Evolutionary conservation across 108 stramenopile species (phyloP).

Genomic region (Tribonema minus): DNA sequence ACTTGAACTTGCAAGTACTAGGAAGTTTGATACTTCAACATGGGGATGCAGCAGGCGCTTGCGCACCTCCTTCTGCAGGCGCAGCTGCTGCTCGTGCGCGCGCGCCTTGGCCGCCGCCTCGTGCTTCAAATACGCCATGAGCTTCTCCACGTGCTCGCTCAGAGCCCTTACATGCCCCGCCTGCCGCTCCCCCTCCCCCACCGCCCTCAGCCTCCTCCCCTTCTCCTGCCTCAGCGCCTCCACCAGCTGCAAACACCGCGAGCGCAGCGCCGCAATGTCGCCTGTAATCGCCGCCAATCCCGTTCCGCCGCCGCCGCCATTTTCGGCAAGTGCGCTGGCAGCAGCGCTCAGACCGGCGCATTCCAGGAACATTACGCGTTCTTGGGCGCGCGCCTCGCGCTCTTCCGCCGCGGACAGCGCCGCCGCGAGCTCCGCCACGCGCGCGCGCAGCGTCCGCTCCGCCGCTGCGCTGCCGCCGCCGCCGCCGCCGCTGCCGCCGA

Average conservation of each 20-base stretch:
- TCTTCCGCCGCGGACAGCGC: neutral
- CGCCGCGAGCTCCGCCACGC: neutral
- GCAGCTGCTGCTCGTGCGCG: conserved; percentile 51
- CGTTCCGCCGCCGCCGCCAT: neutral
- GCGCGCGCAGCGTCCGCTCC: too few species aligned
- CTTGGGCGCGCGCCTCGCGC: neutral
- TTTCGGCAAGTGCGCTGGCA: neutral
- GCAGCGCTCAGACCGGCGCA: neutral
- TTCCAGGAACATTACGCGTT: too few species aligned
- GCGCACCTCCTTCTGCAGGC: conserved; percentile 52
- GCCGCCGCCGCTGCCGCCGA: neutral
- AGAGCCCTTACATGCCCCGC: conserved; percentile 54
- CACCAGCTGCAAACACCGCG: conserved; percentile 1
- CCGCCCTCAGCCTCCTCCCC: conserved; percentile 10
- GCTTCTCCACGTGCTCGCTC: conserved; percentile 69
- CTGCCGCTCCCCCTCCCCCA: conserved; percentile 9
- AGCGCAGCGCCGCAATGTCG: conserved; percentile 7
- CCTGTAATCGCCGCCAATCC: neutral
- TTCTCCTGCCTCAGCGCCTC: conserved; percentile 45
- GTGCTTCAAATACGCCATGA: conserved; percentile 70
- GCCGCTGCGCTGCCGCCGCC: neutral
- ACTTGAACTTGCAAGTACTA: too few species aligned
- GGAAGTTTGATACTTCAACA: too few species aligned
- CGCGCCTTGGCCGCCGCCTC: conserved; percentile 64
- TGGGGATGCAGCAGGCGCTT: too few species aligned